These are phyloP conservation scores for Eragrostis curvula DNA, from an alignment of 176 grass and related monocot species.

Conservation along the genomic window DNA sequence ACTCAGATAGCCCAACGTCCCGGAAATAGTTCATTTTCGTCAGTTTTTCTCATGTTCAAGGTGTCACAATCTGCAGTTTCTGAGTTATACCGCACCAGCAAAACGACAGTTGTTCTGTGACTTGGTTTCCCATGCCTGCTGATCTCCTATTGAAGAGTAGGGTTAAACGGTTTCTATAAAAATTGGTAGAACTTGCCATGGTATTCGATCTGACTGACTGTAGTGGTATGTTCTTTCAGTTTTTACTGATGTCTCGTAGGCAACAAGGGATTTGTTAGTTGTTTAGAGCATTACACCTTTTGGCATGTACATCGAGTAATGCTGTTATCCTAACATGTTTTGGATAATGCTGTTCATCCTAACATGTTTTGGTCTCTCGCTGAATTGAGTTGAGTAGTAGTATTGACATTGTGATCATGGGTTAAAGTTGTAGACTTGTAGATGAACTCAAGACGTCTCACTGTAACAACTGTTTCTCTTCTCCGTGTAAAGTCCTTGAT, in stretches of 20 bases:
- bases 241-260: not conserved
- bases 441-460: not conserved
- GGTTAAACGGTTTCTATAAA: not conserved
- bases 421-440: not conserved
- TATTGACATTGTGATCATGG: not conserved
- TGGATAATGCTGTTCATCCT: not conserved
- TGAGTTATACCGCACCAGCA: not conserved
- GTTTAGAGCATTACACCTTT: slow-evolving; percentile 3
- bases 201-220: not conserved
- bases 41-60: not conserved
- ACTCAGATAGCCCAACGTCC: slow-evolving; percentile 37
- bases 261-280: slow-evolving; percentile 2
- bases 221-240: not conserved
- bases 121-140: not conserved
- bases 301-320: not conserved
- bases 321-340: slow-evolving; percentile 9
- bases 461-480: not conserved
- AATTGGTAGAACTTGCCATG: not conserved
- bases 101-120: not conserved
- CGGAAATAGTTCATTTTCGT: slow-evolving; percentile 10
- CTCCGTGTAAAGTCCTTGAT: too few relatives aligned
- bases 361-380: not conserved
- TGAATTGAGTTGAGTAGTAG: not conserved
- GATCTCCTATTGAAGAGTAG: not conserved
- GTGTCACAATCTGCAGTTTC: not conserved